A percentile compares a stretch with the other conserved stretches of the same genome.
Conservation (phyloP, 805 yeast genomes). For the Pichia gijzeniarum region DNA sequence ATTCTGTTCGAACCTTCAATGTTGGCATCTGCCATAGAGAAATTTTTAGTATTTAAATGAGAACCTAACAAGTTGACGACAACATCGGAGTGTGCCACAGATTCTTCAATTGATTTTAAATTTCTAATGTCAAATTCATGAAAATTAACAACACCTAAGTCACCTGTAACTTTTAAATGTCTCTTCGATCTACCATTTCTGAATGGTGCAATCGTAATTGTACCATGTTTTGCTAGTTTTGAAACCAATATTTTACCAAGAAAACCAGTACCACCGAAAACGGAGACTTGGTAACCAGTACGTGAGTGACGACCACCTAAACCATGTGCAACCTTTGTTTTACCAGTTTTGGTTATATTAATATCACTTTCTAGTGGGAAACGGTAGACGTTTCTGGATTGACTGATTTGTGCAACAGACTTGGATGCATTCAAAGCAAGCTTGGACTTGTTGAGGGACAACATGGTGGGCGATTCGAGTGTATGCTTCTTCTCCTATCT, state of each 20-base stretch:
- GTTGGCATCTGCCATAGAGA: constrained; percentile 76
- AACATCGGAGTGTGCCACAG: constrained; percentile 75
- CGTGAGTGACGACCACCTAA: constrained; percentile 79
- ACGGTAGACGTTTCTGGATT: constrained; percentile 22
- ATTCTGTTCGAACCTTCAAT: constrained; percentile 74
- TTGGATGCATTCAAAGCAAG: constrained; percentile 8
- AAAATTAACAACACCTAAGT: constrained; percentile 79
- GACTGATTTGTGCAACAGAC: constrained; percentile 8
- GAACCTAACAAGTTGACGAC: constrained; percentile 77
- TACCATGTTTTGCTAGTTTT: constrained; percentile 77
- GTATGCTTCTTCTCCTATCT: too few relatives aligned
- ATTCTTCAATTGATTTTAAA: constrained; percentile 64
- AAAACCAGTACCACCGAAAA: constrained; percentile 77
- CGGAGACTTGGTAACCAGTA: constrained; percentile 84
- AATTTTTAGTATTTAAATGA: constrained; percentile 70
- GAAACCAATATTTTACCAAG: constrained; percentile 67
- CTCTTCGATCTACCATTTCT: constrained; percentile 75
- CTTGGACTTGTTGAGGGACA: constrained; percentile 7
- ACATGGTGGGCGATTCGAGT: neutral
- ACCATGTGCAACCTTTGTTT: constrained; percentile 65
- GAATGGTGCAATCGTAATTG: constrained; percentile 68
- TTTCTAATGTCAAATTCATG: constrained; percentile 81
- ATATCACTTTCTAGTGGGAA: constrained; percentile 49
- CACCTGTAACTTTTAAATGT: constrained; percentile 77
- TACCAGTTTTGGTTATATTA: constrained; percentile 68